Evolutionary conservation across 305 asterid species (phyloP), one percentile per base, ranked within the genome.

Genomic region (Rubia balearica): DNA sequence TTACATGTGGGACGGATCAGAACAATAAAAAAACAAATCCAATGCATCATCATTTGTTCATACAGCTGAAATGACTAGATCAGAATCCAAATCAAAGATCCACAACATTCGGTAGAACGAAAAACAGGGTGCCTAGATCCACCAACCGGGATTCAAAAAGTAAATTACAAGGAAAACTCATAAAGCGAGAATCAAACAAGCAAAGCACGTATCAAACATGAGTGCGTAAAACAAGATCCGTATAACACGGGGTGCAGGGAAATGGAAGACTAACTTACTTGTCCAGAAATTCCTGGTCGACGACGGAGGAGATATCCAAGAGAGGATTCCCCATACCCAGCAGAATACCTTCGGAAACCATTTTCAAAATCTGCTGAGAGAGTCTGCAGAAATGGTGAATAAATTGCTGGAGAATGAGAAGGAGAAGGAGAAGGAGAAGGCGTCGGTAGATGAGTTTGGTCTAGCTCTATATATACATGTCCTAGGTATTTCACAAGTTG

Each of bases 251-350:
- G n/a, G n/a, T n/a, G n/a, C n/a, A n/a, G n/a, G n/a, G 2, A 24
- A 45, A 62, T 10, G n/a, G 42, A 24, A 16, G 24, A 36, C 21
- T 42, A 73, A n/a, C 14, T 73, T 80, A 93, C 97, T 88, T 90
- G 88, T 87, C 85, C 41, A 93, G 75, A 76, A 93, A 88, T 24
- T 84, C 94, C 45, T 84, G 91, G 76, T 93, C 96, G 43, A 93
- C 90, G 19, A 89, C 94, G 24, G 98, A 83, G 0, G 96, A 88
- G 33, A 93, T 85, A 65, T 93, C 98, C 82, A 93, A 63, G 4
- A 93, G 87, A 30, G 98, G 98, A 65, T 90, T 93, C 38, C 98
- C 97, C 97, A 93, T 90, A 65, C 98, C 97, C 53, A 93, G 71
- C 5, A 93, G 83, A 70, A 93, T 76, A 30, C 97, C 96, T 7